Evolutionary conservation across 2,329 filamentous ascomycete genomes (phyloP), one percentile per base, ranked within the genome.

Genomic region (Septoria petroselini): DNA sequence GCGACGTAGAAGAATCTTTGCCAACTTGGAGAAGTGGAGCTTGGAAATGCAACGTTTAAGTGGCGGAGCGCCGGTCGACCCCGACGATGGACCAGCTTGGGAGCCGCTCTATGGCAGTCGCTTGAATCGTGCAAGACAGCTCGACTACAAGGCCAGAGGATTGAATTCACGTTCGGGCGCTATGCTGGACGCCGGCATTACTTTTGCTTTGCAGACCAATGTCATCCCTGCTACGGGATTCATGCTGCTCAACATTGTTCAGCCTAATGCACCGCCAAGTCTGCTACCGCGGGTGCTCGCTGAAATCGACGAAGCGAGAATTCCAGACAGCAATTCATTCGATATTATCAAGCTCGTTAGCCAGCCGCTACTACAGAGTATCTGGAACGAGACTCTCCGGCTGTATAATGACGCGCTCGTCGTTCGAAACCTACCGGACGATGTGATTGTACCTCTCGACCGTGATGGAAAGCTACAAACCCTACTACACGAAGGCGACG

Each of bases 351-450:
- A 30, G n/a, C 50, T 68, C 18, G 48, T 61, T 34, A 41, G 58
- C 2, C 60, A 64, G 23, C 66, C 67, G 7, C 57, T 68, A 6
- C 52, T 70, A 4, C 64, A 68, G 34, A 66, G 63, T 34, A 54
- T 69, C 17, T 69, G 62, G 56, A 60, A 60, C 6, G 66, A 69
- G 48, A 58, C 58, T 2, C 50, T 70, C 12, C 60, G 66, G 1
- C 38, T 69, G 5, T 66, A 68, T 44, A 58, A 61, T 8, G 64
- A 65, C 38, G 49, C 65, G 7, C 53, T 67, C 3, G 57, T 70
- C 1, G 64, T 62, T 5, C 58, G 67, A 3, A 63, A 58, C 21
- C 30, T 66, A 4, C 41, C 54, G 7, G 55, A 67, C 29, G 60
- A 65, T 30, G 44, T 65, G 12, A 41, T 47, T 0, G 44, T 70